Evolutionary conservation across 1,284 basidiomycete species (phyloP).

Genomic region (Mycocalia duriaeana): DNA sequence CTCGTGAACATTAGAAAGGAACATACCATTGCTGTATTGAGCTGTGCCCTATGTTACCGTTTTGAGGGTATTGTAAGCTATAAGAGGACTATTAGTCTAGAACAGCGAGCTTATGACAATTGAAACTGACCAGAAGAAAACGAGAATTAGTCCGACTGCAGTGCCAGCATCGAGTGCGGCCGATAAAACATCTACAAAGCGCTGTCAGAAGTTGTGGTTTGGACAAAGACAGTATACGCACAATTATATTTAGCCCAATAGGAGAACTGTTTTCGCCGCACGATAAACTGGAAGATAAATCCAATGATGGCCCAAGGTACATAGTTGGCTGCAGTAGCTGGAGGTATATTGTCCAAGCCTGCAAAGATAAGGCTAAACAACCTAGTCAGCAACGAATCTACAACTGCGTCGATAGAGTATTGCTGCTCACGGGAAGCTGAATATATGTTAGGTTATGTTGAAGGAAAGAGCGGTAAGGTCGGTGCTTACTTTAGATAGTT

Average conservation of each 20-base stretch:
- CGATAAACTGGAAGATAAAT: slow-evolving; percentile 53
- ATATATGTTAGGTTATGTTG: not conserved
- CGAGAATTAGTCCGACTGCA: slow-evolving; percentile 40
- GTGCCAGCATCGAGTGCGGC: slow-evolving; percentile 48
- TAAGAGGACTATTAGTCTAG: not conserved
- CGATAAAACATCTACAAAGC: slow-evolving; percentile 41
- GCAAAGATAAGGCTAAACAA: slow-evolving; percentile 40
- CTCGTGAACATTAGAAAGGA: not conserved
- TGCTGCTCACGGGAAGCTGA: slow-evolving; percentile 35
- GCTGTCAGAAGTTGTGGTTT: slow-evolving; percentile 1
- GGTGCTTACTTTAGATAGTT: slow-evolving; percentile 42
- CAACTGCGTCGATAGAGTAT: not conserved
- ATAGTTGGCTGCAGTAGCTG: slow-evolving; percentile 55
- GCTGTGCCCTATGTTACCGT: slow-evolving; percentile 36
- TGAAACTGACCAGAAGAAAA: slow-evolving; percentile 43
- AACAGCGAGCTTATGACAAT: not conserved
- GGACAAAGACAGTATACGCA: slow-evolving; percentile 17
- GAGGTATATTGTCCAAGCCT: slow-evolving; percentile 50
- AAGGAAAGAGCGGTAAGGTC: not conserved
- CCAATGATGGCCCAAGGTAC: slow-evolving; percentile 53
- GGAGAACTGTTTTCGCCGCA: slow-evolving; percentile 40
- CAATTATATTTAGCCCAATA: slow-evolving; percentile 66
- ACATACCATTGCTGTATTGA: slow-evolving; percentile 33
- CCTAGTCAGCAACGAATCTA: not conserved
- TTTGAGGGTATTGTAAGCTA: slow-evolving; percentile 42